A percentile compares a stretch with the other conserved stretches of the same genome.
These are phyloP conservation scores for Fragilaria crotonensis DNA, from an alignment of 108 stramenopile species.

Conservation along the genomic window DNA sequence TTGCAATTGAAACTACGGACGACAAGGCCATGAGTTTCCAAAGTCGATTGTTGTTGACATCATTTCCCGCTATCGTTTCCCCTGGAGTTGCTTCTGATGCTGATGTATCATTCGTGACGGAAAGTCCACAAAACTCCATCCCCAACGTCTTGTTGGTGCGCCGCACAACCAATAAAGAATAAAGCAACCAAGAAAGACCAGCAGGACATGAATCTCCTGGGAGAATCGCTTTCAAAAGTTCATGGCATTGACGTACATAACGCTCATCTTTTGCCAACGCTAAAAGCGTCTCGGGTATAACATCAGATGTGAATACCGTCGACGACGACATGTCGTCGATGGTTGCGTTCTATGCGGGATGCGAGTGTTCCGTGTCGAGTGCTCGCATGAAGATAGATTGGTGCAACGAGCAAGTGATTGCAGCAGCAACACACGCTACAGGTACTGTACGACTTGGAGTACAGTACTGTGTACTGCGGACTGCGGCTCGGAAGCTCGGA, in stretches of 20 bases:
- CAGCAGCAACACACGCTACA: no score
- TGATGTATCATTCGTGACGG: no score
- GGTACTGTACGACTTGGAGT: no score
- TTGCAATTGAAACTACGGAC: neutral
- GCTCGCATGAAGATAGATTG: no score
- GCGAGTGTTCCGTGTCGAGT: no score
- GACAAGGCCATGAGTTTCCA: neutral
- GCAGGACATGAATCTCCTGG: neutral
- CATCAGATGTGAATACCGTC: neutral
- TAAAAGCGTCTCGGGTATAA: conserved; percentile 19
- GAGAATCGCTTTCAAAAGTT: conserved; percentile 13
- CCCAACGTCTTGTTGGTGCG: conserved; percentile 20
- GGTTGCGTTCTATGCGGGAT: no score
- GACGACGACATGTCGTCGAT: neutral
- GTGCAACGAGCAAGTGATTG: no score
- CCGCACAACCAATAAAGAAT: conserved; percentile 7
- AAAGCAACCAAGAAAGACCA: conserved; percentile 13
- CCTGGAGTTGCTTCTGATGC: no score
- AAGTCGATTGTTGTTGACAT: neutral
- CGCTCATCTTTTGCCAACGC: conserved; percentile 35
- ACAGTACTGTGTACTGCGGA: no score
- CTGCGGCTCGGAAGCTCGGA: no score
- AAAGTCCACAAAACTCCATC: conserved; percentile 26
- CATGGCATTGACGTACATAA: conserved; percentile 20
- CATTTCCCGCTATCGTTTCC: no score